phyloP scores from a whole-genome alignment of 257 asterid species.

The Schizonepeta tenuifolia region DNA sequence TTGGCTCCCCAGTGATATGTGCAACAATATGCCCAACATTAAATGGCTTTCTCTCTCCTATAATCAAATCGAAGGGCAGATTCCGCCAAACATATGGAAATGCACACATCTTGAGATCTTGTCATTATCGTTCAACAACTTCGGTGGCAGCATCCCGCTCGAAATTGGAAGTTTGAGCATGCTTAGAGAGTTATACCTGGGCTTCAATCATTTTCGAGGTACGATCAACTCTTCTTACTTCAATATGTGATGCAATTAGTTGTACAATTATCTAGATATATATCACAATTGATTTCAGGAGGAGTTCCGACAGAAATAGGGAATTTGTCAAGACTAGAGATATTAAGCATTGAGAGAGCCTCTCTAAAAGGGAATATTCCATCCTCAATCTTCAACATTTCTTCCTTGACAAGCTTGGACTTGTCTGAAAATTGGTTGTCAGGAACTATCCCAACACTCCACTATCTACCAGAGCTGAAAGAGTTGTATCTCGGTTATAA shows the following conservation, averaged over 20 bases:
- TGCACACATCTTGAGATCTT: not conserved
- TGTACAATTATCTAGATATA: not conserved
- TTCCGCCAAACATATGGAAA: not conserved
- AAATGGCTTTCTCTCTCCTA: not conserved
- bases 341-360: not conserved
- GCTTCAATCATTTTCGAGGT: not conserved
- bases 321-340: not conserved
- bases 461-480: not conserved
- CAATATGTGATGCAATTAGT: not conserved
- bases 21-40: not conserved
- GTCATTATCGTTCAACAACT: not conserved
- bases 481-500: not conserved
- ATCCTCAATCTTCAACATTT: constrained; percentile 15
- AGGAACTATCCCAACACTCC: not conserved
- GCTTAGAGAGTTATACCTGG: not conserved
- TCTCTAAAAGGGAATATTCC: constrained; percentile 8
- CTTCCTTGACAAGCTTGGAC: not conserved
- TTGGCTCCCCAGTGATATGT: not conserved
- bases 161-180: not conserved
- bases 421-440: not conserved
- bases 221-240: not conserved
- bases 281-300: not conserved
- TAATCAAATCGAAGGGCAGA: not conserved
- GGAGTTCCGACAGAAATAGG: not conserved
- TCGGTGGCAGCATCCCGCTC: not conserved